phyloP scores from a whole-genome alignment of 1,139 yeast genomes.

The Nadsonia starkeyi-henricii region DNA sequence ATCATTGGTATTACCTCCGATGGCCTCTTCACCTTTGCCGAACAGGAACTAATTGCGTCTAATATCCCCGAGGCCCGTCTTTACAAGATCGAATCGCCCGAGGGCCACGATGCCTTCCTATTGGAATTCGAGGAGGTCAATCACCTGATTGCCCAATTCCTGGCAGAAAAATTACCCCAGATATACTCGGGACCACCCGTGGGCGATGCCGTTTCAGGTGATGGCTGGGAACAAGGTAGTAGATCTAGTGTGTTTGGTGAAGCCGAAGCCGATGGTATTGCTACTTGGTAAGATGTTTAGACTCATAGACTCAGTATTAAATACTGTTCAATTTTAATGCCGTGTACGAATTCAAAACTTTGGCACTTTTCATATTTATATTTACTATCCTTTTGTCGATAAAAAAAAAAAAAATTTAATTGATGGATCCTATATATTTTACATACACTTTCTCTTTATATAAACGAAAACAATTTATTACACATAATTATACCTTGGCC shows the following conservation, averaged over 20 bases:
- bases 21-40: slow-evolving; percentile 83
- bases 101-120: slow-evolving; percentile 94
- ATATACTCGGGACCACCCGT: background rate
- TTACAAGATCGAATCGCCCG: slow-evolving; percentile 75
- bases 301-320: background rate
- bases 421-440: no score
- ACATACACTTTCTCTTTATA: no score
- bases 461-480: no score
- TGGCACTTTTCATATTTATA: background rate
- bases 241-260: slow-evolving; percentile 80
- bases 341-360: background rate
- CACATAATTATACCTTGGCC: slow-evolving; percentile 42
- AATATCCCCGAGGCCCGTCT: slow-evolving; percentile 57
- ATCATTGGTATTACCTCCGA: slow-evolving; percentile 85
- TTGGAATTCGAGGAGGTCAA: slow-evolving; percentile 79
- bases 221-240: slow-evolving; percentile 39
- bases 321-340: background rate
- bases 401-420: no score
- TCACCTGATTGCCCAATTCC: slow-evolving; percentile 50
- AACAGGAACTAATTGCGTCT: slow-evolving; percentile 72
- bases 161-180: slow-evolving; percentile 37
- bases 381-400: background rate
- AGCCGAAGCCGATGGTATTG: slow-evolving; percentile 56
- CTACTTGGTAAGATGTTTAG: slow-evolving; percentile 52
- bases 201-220: slow-evolving; percentile 29